Percentiles rank a stretch among this genome's conserved stretches.
Evolutionary conservation across 1,139 yeast species (phyloP).

Genomic region (Saccharomyces hybrid): DNA sequence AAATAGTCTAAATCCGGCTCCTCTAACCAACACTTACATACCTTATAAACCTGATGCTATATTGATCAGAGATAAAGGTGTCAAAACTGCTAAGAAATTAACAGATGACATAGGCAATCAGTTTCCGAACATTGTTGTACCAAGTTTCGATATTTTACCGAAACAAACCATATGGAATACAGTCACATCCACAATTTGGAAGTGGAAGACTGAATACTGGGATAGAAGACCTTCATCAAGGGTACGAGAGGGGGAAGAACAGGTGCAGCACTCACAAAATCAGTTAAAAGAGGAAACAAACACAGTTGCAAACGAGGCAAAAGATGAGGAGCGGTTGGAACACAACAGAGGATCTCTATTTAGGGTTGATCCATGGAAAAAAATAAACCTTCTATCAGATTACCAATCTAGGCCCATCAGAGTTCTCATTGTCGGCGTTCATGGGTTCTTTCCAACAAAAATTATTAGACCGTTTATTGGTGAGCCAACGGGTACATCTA

Average conservation of each 20-base stretch:
- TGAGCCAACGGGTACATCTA: slow-evolving; percentile 88
- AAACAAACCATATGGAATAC: slow-evolving; percentile 20
- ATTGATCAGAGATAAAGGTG: slow-evolving; percentile 9
- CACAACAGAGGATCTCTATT: slow-evolving; percentile 18
- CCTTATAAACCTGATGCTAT: slow-evolving; percentile 20
- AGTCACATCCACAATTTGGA: slow-evolving; percentile 10
- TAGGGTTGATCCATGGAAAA: slow-evolving; percentile 17
- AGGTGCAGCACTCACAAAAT: background rate
- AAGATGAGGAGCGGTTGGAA: background rate
- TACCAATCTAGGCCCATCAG: slow-evolving; percentile 18
- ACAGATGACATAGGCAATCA: slow-evolving; percentile 13
- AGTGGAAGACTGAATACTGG: slow-evolving; percentile 2
- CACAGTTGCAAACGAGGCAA: background rate
- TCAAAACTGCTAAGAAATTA: slow-evolving; percentile 10
- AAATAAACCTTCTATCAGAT: slow-evolving; percentile 1
- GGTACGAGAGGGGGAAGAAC: background rate
- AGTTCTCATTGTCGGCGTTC: slow-evolving; percentile 74
- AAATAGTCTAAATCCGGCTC: slow-evolving; percentile 5
- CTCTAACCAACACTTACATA: slow-evolving; percentile 21
- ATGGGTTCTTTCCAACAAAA: slow-evolving; percentile 88
- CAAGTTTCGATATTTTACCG: slow-evolving; percentile 27
- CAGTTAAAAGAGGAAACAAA: background rate
- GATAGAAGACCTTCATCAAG: background rate
- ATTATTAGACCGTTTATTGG: slow-evolving; percentile 83
- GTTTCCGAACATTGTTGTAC: slow-evolving; percentile 27